A percentile compares a stretch with the other conserved stretches of the same genome.
phyloP scores from a whole-genome alignment of 306 rosid species.

The Ormosia emarginata region DNA sequence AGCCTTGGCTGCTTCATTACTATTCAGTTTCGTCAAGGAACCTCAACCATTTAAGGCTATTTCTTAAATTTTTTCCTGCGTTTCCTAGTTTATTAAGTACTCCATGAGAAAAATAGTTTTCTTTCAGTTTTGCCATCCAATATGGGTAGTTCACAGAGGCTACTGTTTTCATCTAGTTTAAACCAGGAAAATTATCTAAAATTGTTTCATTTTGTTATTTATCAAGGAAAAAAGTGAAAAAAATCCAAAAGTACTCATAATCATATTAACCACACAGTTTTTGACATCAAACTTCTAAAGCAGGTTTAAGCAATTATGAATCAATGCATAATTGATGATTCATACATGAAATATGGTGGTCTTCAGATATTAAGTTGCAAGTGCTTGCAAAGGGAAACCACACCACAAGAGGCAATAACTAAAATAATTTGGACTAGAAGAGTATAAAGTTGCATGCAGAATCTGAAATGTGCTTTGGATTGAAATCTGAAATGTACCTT shows the following conservation, averaged over 20 bases:
- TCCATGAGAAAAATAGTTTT: neutral
- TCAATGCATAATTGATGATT: neutral
- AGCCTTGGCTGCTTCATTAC: conserved; percentile 4
- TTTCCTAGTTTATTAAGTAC: neutral
- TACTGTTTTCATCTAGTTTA: neutral
- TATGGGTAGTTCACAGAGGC: neutral
- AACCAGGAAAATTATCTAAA: neutral
- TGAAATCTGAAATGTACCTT: conserved; percentile 40
- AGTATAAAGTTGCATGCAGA: conserved; percentile 11
- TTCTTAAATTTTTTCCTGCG: neutral
- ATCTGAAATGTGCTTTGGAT: neutral
- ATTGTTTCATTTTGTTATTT: neutral
- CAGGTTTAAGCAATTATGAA: neutral
- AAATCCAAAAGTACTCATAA: neutral
- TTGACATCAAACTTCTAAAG: conserved; percentile 7
- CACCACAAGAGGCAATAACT: neutral
- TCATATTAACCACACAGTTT: neutral
- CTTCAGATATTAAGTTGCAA: conserved; percentile 10
- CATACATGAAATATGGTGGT: neutral
- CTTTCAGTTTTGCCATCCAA: neutral
- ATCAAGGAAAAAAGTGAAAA: neutral
- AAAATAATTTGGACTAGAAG: conserved; percentile 2
- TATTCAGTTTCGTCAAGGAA: conserved; percentile 17
- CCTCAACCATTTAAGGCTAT: neutral
- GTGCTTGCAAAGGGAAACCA: conserved; percentile 1